Percentiles rank a stretch among this genome's conserved stretches.
These are phyloP conservation scores for Phytophthora macrochlamydospora DNA, from an alignment of 352 stramenopile species.

Conservation along the genomic window DNA sequence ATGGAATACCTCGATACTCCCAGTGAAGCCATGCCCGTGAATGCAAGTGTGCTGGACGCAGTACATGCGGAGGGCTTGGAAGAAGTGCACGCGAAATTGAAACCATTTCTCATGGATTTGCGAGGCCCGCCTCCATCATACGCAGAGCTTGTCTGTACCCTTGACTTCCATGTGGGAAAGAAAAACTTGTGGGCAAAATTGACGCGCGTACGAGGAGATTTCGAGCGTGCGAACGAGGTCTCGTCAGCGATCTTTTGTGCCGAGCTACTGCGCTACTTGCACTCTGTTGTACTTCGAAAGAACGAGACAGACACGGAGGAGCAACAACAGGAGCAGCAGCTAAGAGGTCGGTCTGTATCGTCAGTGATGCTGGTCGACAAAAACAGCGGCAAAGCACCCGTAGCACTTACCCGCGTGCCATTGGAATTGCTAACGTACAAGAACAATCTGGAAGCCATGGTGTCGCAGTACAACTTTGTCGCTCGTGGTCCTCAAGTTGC, in stretches of 20 bases:
- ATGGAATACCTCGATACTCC: slow-evolving; percentile 56
- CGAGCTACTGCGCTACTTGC: slow-evolving; percentile 68
- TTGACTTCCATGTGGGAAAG: slow-evolving; percentile 66
- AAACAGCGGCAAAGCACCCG: slow-evolving; percentile 28
- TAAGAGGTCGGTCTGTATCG: slow-evolving; percentile 51
- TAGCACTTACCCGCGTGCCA: slow-evolving; percentile 46
- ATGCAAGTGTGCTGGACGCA: slow-evolving; percentile 40
- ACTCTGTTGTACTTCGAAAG: slow-evolving; percentile 72
- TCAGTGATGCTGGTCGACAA: slow-evolving; percentile 55
- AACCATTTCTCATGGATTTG: slow-evolving; percentile 62
- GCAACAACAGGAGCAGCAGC: slow-evolving; percentile 50
- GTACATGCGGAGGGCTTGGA: slow-evolving; percentile 59
- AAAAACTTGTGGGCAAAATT: slow-evolving; percentile 63
- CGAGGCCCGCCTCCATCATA: slow-evolving; percentile 33
- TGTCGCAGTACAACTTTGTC: slow-evolving; percentile 82
- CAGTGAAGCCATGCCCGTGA: slow-evolving; percentile 65
- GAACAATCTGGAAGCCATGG: slow-evolving; percentile 77
- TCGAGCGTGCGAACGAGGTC: slow-evolving; percentile 68
- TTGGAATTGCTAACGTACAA: slow-evolving; percentile 80
- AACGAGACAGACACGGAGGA: slow-evolving; percentile 64
- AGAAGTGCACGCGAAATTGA: slow-evolving; percentile 51
- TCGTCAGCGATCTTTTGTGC: slow-evolving; percentile 70
- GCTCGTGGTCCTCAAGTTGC: slow-evolving; percentile 56
- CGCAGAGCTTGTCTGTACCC: slow-evolving; percentile 45
- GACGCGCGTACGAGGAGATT: slow-evolving; percentile 47